These are phyloP conservation scores for Rosa chinensis DNA, from an alignment of 306 rosid species.

Conservation along the genomic window DNA sequence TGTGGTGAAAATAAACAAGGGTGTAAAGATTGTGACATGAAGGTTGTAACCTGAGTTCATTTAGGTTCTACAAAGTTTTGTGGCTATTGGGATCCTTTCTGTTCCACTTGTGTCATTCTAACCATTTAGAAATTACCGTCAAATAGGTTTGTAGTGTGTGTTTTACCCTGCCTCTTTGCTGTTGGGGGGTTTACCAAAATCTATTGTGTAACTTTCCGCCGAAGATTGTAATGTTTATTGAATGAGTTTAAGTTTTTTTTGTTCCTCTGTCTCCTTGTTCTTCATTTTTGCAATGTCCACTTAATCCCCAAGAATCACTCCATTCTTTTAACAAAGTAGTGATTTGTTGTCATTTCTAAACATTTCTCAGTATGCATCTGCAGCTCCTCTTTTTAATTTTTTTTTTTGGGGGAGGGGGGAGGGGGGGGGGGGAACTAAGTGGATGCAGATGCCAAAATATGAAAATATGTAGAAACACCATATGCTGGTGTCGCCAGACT, in stretches of 20 bases:
- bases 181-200: not conserved
- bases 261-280: not conserved
- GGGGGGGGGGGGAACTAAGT: too few relatives aligned
- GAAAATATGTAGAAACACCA: too few relatives aligned
- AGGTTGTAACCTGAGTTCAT: slow-evolving; percentile 4
- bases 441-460: too few relatives aligned
- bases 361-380: not conserved
- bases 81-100: slow-evolving; percentile 20
- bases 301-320: not conserved
- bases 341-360: not conserved
- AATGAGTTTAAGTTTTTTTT: slow-evolving; percentile 2
- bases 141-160: slow-evolving; percentile 7
- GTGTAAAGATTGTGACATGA: slow-evolving; percentile 46
- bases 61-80: slow-evolving; percentile 18
- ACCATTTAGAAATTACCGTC: slow-evolving; percentile 17
- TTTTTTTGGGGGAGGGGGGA: too few relatives aligned
- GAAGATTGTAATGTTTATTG: slow-evolving; percentile 14
- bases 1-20: slow-evolving; percentile 43
- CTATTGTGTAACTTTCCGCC: slow-evolving; percentile 4
- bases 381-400: not conserved
- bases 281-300: not conserved
- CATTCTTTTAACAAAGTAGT: not conserved
- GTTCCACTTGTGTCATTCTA: slow-evolving; percentile 23
- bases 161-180: not conserved
- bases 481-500: too few relatives aligned